These are phyloP conservation scores for Metarhizium rileyi DNA, from an alignment of 2,329 filamentous ascomycete species.

Conservation along the genomic window DNA sequence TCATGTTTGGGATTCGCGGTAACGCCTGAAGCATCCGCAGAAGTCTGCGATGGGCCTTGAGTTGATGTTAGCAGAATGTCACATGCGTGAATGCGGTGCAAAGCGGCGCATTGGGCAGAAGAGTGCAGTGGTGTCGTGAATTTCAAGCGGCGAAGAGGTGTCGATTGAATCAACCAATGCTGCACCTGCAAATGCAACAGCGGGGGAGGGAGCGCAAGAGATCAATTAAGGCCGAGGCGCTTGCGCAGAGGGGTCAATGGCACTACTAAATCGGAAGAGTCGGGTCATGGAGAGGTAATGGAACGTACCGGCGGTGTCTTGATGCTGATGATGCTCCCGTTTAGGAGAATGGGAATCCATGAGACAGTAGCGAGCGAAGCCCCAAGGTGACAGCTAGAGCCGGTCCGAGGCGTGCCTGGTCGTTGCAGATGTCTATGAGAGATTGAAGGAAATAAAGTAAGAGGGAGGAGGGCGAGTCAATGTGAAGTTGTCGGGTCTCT, in stretches of 20 bases:
- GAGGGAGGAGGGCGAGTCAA: not conserved
- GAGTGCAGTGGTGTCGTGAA: not conserved
- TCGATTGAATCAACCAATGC: not conserved
- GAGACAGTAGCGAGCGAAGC: not conserved
- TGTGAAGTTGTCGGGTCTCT: not conserved
- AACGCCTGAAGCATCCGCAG: constrained; percentile 6
- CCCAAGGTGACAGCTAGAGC: not conserved
- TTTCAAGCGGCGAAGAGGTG: not conserved
- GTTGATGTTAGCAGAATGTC: not conserved
- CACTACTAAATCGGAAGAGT: constrained; percentile 5
- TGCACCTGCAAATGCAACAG: constrained; percentile 3
- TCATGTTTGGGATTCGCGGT: constrained; percentile 14
- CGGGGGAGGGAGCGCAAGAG: not conserved
- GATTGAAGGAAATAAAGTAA: not conserved
- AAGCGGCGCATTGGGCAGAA: not conserved
- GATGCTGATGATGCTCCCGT: constrained; percentile 7
- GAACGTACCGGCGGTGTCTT: constrained; percentile 10
- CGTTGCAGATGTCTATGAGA: not conserved
- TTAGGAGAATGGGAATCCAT: constrained; percentile 10
- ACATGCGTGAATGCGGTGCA: not conserved
- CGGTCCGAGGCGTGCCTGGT: not conserved
- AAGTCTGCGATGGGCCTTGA: not conserved
- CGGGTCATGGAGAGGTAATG: constrained; percentile 1
- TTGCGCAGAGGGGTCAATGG: not conserved
- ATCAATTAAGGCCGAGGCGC: not conserved